Conservation (phyloP, 805 yeast species). For the Candida taoyuanica region DNA sequence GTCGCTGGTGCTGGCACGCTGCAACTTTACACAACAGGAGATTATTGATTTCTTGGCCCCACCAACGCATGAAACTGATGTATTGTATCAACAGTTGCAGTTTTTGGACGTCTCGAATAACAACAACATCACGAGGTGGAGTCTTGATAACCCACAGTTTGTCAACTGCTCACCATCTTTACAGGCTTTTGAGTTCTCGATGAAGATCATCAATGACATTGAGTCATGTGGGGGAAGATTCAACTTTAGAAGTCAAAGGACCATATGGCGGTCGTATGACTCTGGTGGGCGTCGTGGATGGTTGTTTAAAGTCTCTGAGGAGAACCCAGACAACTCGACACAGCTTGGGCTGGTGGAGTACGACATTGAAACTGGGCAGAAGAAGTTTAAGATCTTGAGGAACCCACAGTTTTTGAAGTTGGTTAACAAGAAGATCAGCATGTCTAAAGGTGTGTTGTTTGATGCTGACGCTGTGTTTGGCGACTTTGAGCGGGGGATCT, state of each 20-base stretch:
- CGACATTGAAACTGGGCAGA: slow-evolving; percentile 61
- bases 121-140: slow-evolving; percentile 54
- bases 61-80: slow-evolving; percentile 8
- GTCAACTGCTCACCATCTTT: slow-evolving; percentile 45
- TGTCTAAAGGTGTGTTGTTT: slow-evolving; percentile 32
- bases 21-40: slow-evolving; percentile 30
- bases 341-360: slow-evolving; percentile 43
- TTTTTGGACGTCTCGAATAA: slow-evolving; percentile 67
- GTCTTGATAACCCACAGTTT: slow-evolving; percentile 44
- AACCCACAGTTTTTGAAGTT: slow-evolving; percentile 36
- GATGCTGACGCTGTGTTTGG: slow-evolving; percentile 38
- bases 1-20: slow-evolving; percentile 33
- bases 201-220: slow-evolving; percentile 47
- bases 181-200: slow-evolving; percentile 62
- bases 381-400: slow-evolving; percentile 38
- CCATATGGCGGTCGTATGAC: slow-evolving; percentile 29
- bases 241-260: slow-evolving; percentile 23
- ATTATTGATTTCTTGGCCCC: slow-evolving; percentile 30
- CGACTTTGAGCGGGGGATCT: slow-evolving; percentile 40
- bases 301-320: slow-evolving; percentile 48
- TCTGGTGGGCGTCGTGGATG: slow-evolving; percentile 73
- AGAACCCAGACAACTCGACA: slow-evolving; percentile 32
- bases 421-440: slow-evolving; percentile 35
- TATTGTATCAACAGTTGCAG: slow-evolving; percentile 34
- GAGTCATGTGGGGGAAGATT: slow-evolving; percentile 29